Evolutionary conservation across 371 early-diverging fungal genomes (phyloP).

Genomic region (Circinella umbellata): DNA sequence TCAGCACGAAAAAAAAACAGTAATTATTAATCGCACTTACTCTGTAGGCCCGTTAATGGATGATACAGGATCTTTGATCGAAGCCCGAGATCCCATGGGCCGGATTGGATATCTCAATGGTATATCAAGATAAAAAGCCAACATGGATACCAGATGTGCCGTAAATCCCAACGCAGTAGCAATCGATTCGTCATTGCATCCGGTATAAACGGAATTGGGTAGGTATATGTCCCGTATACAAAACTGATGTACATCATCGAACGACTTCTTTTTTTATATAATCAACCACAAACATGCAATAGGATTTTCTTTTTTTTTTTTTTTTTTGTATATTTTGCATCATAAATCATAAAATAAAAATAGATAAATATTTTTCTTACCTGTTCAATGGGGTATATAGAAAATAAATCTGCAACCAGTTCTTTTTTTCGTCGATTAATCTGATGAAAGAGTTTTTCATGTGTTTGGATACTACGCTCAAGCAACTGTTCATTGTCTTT

Average conservation of each 20-base stretch:
- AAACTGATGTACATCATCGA: constrained; percentile 55
- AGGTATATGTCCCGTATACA: constrained; percentile 69
- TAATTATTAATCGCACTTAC: constrained; percentile 37
- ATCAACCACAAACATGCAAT: constrained; percentile 34
- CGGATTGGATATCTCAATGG: constrained; percentile 79
- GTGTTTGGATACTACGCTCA: constrained; percentile 54
- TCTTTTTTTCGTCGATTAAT: constrained; percentile 54
- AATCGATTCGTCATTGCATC: constrained; percentile 69
- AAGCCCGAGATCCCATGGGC: constrained; percentile 80
- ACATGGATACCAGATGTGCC: constrained; percentile 71
- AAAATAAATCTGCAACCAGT: constrained; percentile 62
- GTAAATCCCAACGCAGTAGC: constrained; percentile 80
- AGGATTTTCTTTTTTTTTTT: background rate
- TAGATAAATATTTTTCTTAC: constrained; percentile 30
- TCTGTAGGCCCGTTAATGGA: constrained; percentile 56
- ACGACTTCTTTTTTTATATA: constrained; percentile 49
- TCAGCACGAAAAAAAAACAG: no score
- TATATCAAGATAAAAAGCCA: constrained; percentile 75
- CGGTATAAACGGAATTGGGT: constrained; percentile 67
- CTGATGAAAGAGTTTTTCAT: constrained; percentile 43
- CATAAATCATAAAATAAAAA: background rate
- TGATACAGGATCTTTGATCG: constrained; percentile 71
- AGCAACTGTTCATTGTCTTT: constrained; percentile 46
- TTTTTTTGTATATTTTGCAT: background rate
- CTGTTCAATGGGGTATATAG: constrained; percentile 72